These are phyloP conservation scores for Boeremia lycopersici DNA, from an alignment of 2,329 filamentous ascomycete species.

Conservation along the genomic window DNA sequence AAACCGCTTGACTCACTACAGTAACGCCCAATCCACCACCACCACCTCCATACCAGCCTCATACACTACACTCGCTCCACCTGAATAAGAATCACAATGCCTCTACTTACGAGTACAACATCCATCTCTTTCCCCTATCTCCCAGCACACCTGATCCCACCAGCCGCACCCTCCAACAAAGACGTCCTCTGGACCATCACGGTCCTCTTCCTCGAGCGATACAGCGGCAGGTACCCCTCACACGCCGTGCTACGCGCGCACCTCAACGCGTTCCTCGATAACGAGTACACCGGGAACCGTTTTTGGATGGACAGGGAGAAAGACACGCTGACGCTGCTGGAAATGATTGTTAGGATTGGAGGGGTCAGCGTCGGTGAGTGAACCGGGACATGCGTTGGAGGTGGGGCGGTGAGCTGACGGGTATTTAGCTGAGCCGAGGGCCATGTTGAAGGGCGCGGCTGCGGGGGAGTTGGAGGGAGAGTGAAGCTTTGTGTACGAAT, in stretches of 20 bases:
- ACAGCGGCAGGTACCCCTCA: constrained; percentile 1
- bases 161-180: neutral
- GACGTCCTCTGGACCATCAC: neutral
- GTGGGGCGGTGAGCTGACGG: neutral
- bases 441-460: too few species aligned
- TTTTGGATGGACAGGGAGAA: neutral
- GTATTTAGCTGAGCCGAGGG: neutral
- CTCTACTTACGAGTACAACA: neutral
- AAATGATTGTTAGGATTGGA: neutral
- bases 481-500: too few species aligned
- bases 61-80: too few species aligned
- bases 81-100: too few species aligned
- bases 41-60: too few species aligned
- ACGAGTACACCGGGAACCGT: neutral
- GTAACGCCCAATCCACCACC: too few species aligned
- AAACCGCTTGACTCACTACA: too few species aligned
- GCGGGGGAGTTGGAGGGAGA: too few species aligned
- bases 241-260: neutral
- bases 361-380: neutral
- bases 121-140: neutral
- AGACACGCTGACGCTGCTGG: neutral
- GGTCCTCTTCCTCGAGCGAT: neutral
- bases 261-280: neutral
- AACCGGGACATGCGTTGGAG: neutral
- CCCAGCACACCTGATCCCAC: neutral